Evolutionary conservation across 2,329 filamentous ascomycete genomes (phyloP), one percentile per base, ranked within the genome.

Genomic region (Epichloe coenophiala): DNA sequence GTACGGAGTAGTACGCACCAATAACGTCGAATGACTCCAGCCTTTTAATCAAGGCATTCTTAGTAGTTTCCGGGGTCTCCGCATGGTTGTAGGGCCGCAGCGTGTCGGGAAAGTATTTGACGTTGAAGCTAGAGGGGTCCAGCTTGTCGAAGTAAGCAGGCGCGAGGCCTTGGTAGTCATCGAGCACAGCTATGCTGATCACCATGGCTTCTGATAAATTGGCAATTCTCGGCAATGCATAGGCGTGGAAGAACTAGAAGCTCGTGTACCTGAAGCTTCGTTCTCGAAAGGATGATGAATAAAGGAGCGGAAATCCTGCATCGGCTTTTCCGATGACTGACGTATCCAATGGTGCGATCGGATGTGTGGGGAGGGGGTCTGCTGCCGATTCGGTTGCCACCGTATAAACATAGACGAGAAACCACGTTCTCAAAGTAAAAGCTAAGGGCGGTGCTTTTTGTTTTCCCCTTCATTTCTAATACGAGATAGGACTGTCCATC

Each of bases 131-230:
- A 45, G 69, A 61, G 57, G 17, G 11, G 40, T 73, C 69, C 5
- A 89, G 71, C 39, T 68, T 67, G 21, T 71, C 66, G 65, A 89
- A 88, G 61, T 80, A 71, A 19, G 71, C 56, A 33, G 68, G 65
- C 1, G 84, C 77, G 51, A 85, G 70, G 55, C 71, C 72, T 60
- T 86, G 82, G 66, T 90, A 90, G 66, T 91, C 86, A 60, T 90
- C 86, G 1, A 90, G 73, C 53, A 91, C 77, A n/a, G 82, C 86
- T 48, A 90, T 38, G 27, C 35, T 48, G 5, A 40, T 27, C 12
- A n/a, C 38, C 47, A 42, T 48, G 46, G 15, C 35, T 35, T 23
- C 27, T 19, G 27, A 48, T 35, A 1, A 40, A 21, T 45, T n/a
- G 27, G 15, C 15, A 17, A 31, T 17, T 17, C 1, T 35, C 9